Evolutionary conservation across 257 asterid species (phyloP).

Genomic region (Anisodus acutangulus): DNA sequence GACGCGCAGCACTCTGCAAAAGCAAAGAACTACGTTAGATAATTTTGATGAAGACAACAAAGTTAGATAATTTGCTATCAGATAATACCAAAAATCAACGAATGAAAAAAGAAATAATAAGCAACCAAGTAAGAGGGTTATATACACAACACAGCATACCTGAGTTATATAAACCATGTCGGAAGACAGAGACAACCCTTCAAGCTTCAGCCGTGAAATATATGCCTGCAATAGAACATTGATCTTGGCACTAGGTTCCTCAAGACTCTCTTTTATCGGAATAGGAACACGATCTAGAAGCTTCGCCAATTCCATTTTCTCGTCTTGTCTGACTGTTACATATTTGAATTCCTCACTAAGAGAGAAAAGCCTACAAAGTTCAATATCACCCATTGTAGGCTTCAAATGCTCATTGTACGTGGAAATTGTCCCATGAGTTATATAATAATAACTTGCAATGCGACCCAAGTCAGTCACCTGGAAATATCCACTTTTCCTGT

Average conservation of each 20-base stretch:
- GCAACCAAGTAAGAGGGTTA: neutral
- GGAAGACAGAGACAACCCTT: slow-evolving; percentile 50
- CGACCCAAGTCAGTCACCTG: slow-evolving; percentile 59
- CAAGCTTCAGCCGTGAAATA: slow-evolving; percentile 52
- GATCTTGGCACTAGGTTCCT: slow-evolving; percentile 59
- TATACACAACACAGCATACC: slow-evolving; percentile 34
- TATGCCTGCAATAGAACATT: slow-evolving; percentile 53
- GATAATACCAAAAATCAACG: neutral
- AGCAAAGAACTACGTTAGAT: neutral
- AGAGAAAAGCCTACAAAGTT: slow-evolving; percentile 53
- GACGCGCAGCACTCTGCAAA: slow-evolving; percentile 55
- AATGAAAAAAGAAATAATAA: neutral
- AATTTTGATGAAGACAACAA: neutral
- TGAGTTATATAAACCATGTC: slow-evolving; percentile 56
- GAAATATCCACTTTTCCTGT: slow-evolving; percentile 54
- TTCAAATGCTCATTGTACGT: slow-evolving; percentile 52
- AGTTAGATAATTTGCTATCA: neutral
- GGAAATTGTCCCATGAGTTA: slow-evolving; percentile 55
- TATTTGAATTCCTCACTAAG: slow-evolving; percentile 55
- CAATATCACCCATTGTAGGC: slow-evolving; percentile 57
- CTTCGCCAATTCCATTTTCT: slow-evolving; percentile 53
- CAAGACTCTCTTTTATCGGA: slow-evolving; percentile 52
- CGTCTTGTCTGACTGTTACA: slow-evolving; percentile 54
- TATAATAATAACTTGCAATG: slow-evolving; percentile 53
- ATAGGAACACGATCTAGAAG: slow-evolving; percentile 51